Evolutionary conservation across 2,329 filamentous ascomycete genomes (phyloP), one percentile per base, ranked within the genome.

Genomic region (Beauveria sp.): DNA sequence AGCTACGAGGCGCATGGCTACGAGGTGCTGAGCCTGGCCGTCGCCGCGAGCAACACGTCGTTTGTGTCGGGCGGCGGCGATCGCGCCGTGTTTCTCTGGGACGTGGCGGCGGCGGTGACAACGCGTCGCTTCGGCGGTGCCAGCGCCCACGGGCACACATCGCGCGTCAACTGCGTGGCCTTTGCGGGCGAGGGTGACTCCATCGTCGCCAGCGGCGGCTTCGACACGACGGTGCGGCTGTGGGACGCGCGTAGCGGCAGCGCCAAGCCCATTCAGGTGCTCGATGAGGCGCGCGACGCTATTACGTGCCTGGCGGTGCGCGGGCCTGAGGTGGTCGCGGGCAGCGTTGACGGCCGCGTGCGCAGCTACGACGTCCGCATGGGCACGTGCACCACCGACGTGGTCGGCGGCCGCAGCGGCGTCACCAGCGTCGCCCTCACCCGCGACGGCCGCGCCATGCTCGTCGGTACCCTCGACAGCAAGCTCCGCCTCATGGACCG

Each of bases 11-110:
- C 90, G 2, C 94, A 99, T 75, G 92, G 91, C 66, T 96, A 99
- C 77, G 89, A 92, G 67, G 89, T 99, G 8, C 86, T 97, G 63
- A 89, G 90, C 66, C 80, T 99, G 44, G 80, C 84, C 57, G 88
- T 97, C 55, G 78, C 84, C 8, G 70, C 78, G 26, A 88, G 91
- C 76, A 99, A 99, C 74, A 84, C 91, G 66, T 85, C 85, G 48
- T 97, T 99, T 73, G 88, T 87, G 10, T 92, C 88, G n/a, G 84
- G 85, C 1, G 94, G 94, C 66, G 94, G 94, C 62, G 94, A 99
- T 77, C 90, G 93, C 67, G 82, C 84, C 63, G 91, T 96, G 0
- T 97, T 97, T 71, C 80, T 97, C 5, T 97, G 94, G 94, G 94
- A 99, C 74, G 94, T 97, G 0, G 81, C 88, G 52, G 89, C 87